Conservation (phyloP, 139 green algal species). For the Monoraphidium neglectum region DNA sequence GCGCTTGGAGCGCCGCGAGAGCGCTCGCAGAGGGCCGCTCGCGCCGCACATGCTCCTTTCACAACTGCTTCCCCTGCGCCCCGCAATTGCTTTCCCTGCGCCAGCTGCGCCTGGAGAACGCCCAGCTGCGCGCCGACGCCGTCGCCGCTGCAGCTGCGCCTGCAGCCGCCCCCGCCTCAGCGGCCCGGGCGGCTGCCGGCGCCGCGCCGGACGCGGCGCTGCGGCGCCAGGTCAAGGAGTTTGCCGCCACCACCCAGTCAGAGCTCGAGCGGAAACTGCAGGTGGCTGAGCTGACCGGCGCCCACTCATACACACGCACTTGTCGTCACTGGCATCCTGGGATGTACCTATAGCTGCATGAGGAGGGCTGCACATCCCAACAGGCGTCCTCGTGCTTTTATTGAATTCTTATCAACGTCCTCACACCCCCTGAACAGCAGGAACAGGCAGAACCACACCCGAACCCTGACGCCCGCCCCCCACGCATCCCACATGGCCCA, state of each 20-base stretch:
- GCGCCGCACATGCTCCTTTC: not conserved
- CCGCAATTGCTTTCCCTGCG: not conserved
- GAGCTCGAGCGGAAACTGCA: conserved; percentile 40
- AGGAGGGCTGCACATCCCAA: not conserved
- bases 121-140: not conserved
- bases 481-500: no score
- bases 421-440: no score
- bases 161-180: not conserved
- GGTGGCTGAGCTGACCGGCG: not conserved
- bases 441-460: not conserved
- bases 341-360: not conserved
- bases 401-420: not conserved
- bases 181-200: conserved; percentile 8
- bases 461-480: not conserved
- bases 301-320: not conserved
- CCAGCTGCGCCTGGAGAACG: not conserved
- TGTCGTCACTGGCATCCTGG: not conserved
- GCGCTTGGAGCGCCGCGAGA: conserved; percentile 19
- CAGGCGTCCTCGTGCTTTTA: not conserved
- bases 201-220: not conserved
- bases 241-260: conserved; percentile 29
- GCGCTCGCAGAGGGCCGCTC: not conserved
- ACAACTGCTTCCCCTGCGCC: not conserved
- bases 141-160: not conserved
- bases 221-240: conserved; percentile 34